Base-by-base conservation (phyloP, 345 rosid genomes). In the Zanthoxylum bungeanum region DNA sequence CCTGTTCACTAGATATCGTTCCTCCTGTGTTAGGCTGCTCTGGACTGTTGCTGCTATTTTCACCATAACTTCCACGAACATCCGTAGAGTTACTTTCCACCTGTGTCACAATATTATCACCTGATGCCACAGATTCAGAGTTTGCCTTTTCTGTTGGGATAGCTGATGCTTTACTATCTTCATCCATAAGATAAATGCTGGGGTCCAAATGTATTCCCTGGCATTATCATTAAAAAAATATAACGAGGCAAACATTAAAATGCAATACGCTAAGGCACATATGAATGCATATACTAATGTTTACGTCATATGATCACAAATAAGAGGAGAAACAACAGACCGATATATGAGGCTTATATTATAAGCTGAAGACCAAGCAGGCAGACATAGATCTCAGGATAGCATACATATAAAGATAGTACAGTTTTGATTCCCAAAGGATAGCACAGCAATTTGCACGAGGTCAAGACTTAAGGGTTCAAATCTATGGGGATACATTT, bases 171-270 rank as follows among this genome's bases (percentile, higher is more conserved):
- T 91, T 93, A 67, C 81, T 84, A 64, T 87, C 98, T 39, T 96
- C 98, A 50, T 93, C 96, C 91, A 91, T 92, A 67, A 96, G 81
- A 83, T 96, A 96, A 60, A 96, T 96, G 84, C 94, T 96, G 71
- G 98, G 99, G 73, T 96, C 98, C 82, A 96, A 81, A 89, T 96
- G 98, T 79, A 89, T 82, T 60, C 99, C 99, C 99, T 96, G 79
- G 36, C 66, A 80, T 70, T 50, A 76, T 70, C 63, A 30, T 0
- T 4, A 6, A 0, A 47, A 4, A 19, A 58, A 70, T 47, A 64
- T 21, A 55, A 60, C 72, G 53, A 28, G 76, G 50, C 33, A 36
- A 47, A 72, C 63, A 46, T 66, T 27, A 57, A 51, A 72, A 53
- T 39, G 69, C 60, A 59, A 61, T 25, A 70, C 31, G 4, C 36